These are phyloP conservation scores for Boletellus emodensis DNA, from an alignment of 768 basidiomycete species.

Conservation along the genomic window DNA sequence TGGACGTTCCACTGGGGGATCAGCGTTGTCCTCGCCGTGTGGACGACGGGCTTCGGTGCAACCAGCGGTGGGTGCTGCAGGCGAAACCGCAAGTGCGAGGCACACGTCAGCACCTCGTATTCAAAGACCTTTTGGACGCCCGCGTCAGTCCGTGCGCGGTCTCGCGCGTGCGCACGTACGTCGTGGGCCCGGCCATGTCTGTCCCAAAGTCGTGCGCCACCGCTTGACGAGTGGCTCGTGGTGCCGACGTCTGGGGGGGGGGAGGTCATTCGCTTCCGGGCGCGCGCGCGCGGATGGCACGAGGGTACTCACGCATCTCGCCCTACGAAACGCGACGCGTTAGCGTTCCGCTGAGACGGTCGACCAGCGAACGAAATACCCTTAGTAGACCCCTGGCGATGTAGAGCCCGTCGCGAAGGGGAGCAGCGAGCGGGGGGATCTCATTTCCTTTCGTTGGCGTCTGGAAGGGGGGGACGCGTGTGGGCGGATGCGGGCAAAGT, in stretches of 20 bases:
- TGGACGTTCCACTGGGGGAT: background rate
- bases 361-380: conserved; percentile 2
- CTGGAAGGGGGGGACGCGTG: background rate
- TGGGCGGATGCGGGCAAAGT: background rate
- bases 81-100: conserved; percentile 16
- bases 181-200: conserved; percentile 3
- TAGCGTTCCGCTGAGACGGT: background rate
- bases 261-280: background rate
- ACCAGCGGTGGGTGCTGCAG: background rate
- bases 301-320: conserved; percentile 15
- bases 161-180: conserved; percentile 5
- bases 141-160: background rate
- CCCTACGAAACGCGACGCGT: conserved; percentile 7
- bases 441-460: conserved; percentile 13
- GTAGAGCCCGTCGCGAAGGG: conserved; percentile 11
- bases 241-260: conserved; percentile 15
- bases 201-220: conserved; percentile 17
- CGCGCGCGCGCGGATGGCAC: background rate
- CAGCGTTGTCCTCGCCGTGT: background rate
- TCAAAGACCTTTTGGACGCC: conserved; percentile 10
- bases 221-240: conserved; percentile 3
- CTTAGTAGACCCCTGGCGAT: conserved; percentile 16
- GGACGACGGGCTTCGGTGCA: background rate
- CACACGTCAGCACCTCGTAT: conserved; percentile 23
- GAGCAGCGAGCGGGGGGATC: conserved; percentile 20